These are phyloP conservation scores for Recurvomyces mirabilis DNA, from an alignment of 495 filamentous ascomycete genomes.

Conservation along the genomic window DNA sequence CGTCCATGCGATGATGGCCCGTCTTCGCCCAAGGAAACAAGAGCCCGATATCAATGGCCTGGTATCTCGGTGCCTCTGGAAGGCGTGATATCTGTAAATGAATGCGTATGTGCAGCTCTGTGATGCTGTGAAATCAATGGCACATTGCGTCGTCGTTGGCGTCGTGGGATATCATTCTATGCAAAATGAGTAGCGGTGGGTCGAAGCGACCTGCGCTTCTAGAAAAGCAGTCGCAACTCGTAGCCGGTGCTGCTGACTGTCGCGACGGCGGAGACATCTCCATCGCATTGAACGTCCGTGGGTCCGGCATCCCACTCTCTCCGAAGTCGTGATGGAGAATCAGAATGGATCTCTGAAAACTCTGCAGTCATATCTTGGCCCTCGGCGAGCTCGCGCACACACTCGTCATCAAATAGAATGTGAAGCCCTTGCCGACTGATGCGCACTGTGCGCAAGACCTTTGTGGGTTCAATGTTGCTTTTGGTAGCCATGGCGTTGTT, in stretches of 20 bases:
- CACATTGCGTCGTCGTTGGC: constrained; percentile 1
- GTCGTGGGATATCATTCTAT: background rate
- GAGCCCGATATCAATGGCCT: constrained; percentile 12
- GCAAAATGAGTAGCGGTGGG: background rate
- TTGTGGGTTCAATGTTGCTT: constrained; percentile 59
- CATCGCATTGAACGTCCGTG: constrained; percentile 33
- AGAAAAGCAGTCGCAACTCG: constrained; percentile 34
- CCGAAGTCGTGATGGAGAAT: constrained; percentile 19
- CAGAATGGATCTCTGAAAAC: constrained; percentile 36
- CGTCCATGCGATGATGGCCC: too few relatives aligned
- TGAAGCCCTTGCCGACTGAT: constrained; percentile 61
- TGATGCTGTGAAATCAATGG: too few relatives aligned
- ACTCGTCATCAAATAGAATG: constrained; percentile 83
- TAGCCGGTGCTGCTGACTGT: constrained; percentile 29
- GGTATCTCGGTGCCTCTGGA: constrained; percentile 11
- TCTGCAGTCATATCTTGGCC: constrained; percentile 80
- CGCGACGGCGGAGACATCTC: constrained; percentile 27
- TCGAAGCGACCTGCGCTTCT: constrained; percentile 19
- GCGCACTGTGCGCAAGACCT: constrained; percentile 57
- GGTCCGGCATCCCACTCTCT: constrained; percentile 34
- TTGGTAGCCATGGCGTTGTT: constrained; percentile 60
- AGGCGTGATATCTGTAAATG: constrained; percentile 11
- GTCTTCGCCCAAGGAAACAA: constrained; percentile 12
- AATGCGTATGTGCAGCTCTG: background rate
- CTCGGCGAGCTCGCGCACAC: constrained; percentile 74